A percentile compares a stretch with the other conserved stretches of the same genome.
These are phyloP conservation scores for Physcomitrellopsis africana DNA, from an alignment of 225 moss, liverwort and hornwort species.

Conservation along the genomic window DNA sequence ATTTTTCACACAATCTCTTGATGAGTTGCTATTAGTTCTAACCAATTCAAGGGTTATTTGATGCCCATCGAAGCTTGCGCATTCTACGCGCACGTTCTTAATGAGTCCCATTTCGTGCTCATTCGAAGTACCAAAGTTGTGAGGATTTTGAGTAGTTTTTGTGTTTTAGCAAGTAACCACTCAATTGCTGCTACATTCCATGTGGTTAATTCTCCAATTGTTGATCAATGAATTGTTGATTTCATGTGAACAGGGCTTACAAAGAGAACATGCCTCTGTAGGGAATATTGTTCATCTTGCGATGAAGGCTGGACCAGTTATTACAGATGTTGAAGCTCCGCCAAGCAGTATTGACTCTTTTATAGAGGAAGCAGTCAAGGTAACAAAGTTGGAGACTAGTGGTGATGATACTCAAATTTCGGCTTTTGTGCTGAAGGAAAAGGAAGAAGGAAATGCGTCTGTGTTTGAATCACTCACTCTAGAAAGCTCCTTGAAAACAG, in stretches of 20 bases:
- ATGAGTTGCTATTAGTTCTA: background rate
- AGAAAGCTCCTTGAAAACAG: constrained; percentile 53
- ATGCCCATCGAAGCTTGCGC: too few species aligned
- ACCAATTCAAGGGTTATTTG: too few species aligned
- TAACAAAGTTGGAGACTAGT: background rate
- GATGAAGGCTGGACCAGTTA: constrained; percentile 67
- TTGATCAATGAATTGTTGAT: background rate
- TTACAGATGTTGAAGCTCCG: constrained; percentile 27
- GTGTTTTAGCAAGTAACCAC: too few species aligned
- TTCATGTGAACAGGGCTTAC: constrained; percentile 59
- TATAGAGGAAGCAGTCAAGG: constrained; percentile 3
- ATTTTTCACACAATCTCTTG: background rate
- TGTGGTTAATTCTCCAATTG: too few species aligned
- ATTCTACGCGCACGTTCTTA: too few species aligned
- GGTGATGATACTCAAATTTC: constrained; percentile 1
- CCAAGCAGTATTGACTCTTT: background rate
- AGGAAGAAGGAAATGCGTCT: constrained; percentile 37
- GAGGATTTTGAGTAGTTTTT: too few species aligned
- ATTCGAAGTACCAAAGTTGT: background rate
- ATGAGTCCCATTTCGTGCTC: background rate
- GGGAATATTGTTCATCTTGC: constrained; percentile 84
- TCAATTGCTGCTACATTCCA: too few species aligned
- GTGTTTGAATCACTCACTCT: constrained; percentile 67
- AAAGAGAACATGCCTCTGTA: constrained; percentile 75
- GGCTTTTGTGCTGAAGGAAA: constrained; percentile 45